Conservation (phyloP, 352 stramenopile genomes). For the Vaucheria bursata region DNA sequence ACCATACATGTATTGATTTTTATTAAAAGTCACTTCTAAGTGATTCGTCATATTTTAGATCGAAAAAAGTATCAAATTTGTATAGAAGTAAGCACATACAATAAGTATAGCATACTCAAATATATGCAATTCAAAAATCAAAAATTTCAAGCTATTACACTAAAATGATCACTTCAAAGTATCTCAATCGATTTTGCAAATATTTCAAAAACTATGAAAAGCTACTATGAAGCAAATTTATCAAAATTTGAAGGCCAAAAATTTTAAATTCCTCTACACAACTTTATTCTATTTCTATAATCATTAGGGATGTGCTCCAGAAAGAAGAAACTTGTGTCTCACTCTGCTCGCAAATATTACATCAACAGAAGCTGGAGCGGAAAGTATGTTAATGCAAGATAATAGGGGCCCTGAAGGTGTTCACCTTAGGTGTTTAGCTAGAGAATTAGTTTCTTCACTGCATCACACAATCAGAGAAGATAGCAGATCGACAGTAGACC, state of each 20-base stretch:
- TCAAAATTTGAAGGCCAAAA: neutral
- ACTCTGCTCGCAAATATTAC: slow-evolving; percentile 32
- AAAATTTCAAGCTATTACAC: neutral
- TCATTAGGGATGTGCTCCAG: slow-evolving; percentile 13
- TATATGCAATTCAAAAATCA: neutral
- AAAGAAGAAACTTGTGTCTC: slow-evolving; percentile 27
- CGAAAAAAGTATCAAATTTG: too few relatives aligned
- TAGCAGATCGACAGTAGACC: slow-evolving; percentile 14
- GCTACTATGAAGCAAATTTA: neutral
- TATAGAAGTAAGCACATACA: too few relatives aligned
- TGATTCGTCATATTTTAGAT: too few relatives aligned
- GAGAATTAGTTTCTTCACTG: slow-evolving; percentile 12
- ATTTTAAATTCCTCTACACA: neutral
- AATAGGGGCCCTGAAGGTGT: slow-evolving; percentile 14
- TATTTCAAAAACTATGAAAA: neutral
- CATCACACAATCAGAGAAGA: too few relatives aligned
- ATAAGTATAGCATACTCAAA: too few relatives aligned
- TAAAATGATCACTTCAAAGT: neutral
- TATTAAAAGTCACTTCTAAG: too few relatives aligned
- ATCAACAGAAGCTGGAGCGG: slow-evolving; percentile 11
- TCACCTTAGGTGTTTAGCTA: slow-evolving; percentile 17
- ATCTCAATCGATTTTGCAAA: neutral
- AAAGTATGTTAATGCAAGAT: slow-evolving; percentile 10
- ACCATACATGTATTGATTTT: too few relatives aligned
- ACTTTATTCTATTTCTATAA: neutral